Percentiles rank a stretch among this genome's conserved stretches.
Evolutionary conservation across 371 early-diverging fungal species (phyloP).

Genomic region (Mortierella sp.): DNA sequence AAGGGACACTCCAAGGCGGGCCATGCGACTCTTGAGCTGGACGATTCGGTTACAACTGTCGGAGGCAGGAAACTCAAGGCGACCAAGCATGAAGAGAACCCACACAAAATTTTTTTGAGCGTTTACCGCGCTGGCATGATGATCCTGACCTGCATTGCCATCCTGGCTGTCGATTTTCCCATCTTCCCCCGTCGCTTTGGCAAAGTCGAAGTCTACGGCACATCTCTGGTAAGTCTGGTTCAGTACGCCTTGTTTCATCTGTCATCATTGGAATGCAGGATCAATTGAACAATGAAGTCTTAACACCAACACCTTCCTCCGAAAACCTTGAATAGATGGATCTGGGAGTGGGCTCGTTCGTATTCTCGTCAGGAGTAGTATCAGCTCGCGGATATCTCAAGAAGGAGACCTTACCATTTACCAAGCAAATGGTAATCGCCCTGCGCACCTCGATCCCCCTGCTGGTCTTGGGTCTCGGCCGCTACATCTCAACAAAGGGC

Average conservation of each 20-base stretch:
- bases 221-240: constrained; percentile 78
- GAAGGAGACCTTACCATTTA: constrained; percentile 33
- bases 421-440: constrained; percentile 36
- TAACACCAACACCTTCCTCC: neutral
- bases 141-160: constrained; percentile 85
- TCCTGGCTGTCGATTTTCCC: constrained; percentile 97
- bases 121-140: constrained; percentile 84
- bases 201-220: constrained; percentile 94
- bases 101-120: constrained; percentile 68
- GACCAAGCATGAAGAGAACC: constrained; percentile 26
- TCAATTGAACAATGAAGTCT: neutral
- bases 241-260: neutral
- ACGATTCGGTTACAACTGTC: constrained; percentile 8
- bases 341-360: constrained; percentile 86
- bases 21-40: constrained; percentile 25
- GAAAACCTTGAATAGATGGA: constrained; percentile 78
- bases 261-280: neutral
- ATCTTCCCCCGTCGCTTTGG: constrained; percentile 93
- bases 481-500: constrained; percentile 81
- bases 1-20: constrained; percentile 22
- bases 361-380: constrained; percentile 87
- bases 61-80: constrained; percentile 18
- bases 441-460: constrained; percentile 68
- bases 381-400: constrained; percentile 70
- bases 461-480: constrained; percentile 78